These are phyloP conservation scores for Ustilago loliicola DNA, from an alignment of 1,284 basidiomycete genomes.

Conservation along the genomic window DNA sequence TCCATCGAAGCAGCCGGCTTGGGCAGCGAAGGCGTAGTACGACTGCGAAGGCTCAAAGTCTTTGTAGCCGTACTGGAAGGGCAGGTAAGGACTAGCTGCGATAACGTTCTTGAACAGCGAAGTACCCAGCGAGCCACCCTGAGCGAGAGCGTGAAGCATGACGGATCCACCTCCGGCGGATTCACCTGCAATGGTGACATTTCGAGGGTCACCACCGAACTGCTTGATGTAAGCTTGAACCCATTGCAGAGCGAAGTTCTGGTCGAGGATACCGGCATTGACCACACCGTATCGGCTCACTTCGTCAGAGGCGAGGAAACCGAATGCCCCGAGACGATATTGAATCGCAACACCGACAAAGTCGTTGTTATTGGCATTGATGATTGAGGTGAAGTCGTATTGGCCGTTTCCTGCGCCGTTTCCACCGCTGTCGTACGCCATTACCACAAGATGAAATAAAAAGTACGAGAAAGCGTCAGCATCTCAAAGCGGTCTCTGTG, in stretches of 20 bases:
- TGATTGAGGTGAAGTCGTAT: constrained; percentile 40
- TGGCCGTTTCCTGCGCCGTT: constrained; percentile 42
- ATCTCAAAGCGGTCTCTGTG: not conserved
- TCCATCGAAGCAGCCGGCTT: constrained; percentile 36
- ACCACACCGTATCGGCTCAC: constrained; percentile 27
- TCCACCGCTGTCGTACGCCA: constrained; percentile 19
- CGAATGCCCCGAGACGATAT: constrained; percentile 72
- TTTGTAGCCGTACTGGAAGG: constrained; percentile 29
- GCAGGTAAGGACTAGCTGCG: constrained; percentile 39
- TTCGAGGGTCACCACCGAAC: constrained; percentile 53
- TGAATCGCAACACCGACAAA: constrained; percentile 73
- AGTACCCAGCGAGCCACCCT: constrained; percentile 31
- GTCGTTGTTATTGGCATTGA: constrained; percentile 45
- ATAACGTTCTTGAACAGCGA: constrained; percentile 36
- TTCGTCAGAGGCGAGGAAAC: constrained; percentile 49
- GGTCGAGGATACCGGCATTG: constrained; percentile 54
- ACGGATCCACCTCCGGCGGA: constrained; percentile 48
- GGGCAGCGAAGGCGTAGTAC: constrained; percentile 34
- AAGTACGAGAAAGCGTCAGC: not conserved
- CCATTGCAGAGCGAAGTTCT: constrained; percentile 53
- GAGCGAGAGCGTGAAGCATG: constrained; percentile 37
- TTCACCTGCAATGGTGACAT: constrained; percentile 53
- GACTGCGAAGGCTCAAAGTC: constrained; percentile 34
- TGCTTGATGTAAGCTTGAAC: constrained; percentile 48
- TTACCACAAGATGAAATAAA: not conserved